A percentile compares a stretch with the other conserved stretches of the same genome.
These are phyloP conservation scores for Balamuthia mandrillaris DNA, from an alignment of 208 protist species.

Conservation along the genomic window DNA sequence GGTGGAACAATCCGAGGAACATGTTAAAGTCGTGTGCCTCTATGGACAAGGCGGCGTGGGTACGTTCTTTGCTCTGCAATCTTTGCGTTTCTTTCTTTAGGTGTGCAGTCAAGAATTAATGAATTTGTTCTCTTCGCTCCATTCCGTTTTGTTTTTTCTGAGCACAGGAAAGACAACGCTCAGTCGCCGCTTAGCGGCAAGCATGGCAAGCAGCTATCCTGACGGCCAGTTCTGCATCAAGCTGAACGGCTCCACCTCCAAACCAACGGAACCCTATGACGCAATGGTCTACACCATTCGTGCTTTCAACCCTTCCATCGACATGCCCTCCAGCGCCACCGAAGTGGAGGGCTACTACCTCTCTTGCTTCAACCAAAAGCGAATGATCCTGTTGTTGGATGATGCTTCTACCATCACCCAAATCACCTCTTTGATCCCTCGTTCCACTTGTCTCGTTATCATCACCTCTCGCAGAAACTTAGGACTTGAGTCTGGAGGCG, in stretches of 20 bases:
- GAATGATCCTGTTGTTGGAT: not conserved
- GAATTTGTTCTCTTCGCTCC: not conserved
- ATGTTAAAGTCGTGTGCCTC: constrained; percentile 12
- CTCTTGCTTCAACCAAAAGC: constrained; percentile 27
- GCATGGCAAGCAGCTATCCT: not conserved
- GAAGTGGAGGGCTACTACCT: constrained; percentile 36
- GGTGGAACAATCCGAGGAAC: not conserved
- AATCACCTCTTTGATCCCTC: not conserved
- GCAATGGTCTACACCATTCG: constrained; percentile 20
- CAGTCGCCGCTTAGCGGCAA: not conserved
- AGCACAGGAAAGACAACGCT: too few species aligned
- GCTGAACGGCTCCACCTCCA: not conserved
- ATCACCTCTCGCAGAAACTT: not conserved
- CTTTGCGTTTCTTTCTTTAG: not conserved
- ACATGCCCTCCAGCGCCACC: not conserved
- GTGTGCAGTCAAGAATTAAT: not conserved
- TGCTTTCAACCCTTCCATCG: not conserved
- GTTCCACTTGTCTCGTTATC: constrained; percentile 11
- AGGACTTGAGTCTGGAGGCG: not conserved
- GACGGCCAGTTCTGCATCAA: constrained; percentile 12
- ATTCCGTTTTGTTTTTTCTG: too few species aligned
- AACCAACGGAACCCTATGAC: constrained; percentile 1
- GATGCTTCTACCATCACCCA: not conserved
- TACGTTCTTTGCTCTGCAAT: constrained; percentile 14
- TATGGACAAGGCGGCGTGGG: constrained; percentile 21